Evolutionary conservation across 192 early-diverging fungal species (phyloP).

Genomic region (Backusella tuberculispora): DNA sequence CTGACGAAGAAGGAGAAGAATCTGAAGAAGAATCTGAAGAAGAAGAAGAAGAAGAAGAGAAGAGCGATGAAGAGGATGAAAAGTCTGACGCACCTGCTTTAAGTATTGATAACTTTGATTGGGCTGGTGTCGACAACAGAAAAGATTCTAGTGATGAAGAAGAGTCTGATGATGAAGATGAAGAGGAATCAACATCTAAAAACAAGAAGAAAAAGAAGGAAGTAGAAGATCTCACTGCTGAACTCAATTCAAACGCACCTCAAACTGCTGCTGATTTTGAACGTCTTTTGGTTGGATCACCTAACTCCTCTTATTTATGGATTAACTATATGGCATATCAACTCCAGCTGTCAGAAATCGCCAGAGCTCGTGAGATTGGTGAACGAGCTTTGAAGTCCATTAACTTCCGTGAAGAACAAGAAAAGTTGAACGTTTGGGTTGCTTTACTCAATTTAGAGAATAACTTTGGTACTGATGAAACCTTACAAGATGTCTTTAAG

Average conservation of each 20-base stretch:
- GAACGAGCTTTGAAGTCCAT: constrained; percentile 95
- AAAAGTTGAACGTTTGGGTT: constrained; percentile 98
- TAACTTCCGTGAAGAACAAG: constrained; percentile 88
- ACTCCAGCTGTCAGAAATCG: constrained; percentile 89
- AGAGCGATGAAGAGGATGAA: constrained; percentile 38
- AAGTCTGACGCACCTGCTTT: constrained; percentile 34
- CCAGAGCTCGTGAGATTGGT: constrained; percentile 90
- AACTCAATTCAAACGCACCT: constrained; percentile 68
- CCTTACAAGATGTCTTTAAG: constrained; percentile 82
- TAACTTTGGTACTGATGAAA: constrained; percentile 85
- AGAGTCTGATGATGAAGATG: constrained; percentile 31
- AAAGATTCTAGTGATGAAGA: constrained; percentile 55
- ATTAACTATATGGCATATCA: constrained; percentile 99
- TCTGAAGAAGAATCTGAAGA: constrained; percentile 28
- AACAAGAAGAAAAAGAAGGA: constrained; percentile 64
- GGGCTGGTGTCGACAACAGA: constrained; percentile 46
- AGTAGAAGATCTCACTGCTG: constrained; percentile 70
- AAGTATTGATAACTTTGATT: constrained; percentile 40
- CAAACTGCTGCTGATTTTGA: constrained; percentile 88
- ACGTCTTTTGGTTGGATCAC: constrained; percentile 89
- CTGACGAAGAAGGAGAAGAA: constrained; percentile 24
- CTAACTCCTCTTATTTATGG: constrained; percentile 97
- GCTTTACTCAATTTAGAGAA: constrained; percentile 96
- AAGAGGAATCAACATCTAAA: constrained; percentile 44
- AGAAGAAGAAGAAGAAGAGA: constrained; percentile 39